Evolutionary conservation across 1,139 yeast genomes (phyloP).

Genomic region (Pneumocystis oryctolagi): DNA sequence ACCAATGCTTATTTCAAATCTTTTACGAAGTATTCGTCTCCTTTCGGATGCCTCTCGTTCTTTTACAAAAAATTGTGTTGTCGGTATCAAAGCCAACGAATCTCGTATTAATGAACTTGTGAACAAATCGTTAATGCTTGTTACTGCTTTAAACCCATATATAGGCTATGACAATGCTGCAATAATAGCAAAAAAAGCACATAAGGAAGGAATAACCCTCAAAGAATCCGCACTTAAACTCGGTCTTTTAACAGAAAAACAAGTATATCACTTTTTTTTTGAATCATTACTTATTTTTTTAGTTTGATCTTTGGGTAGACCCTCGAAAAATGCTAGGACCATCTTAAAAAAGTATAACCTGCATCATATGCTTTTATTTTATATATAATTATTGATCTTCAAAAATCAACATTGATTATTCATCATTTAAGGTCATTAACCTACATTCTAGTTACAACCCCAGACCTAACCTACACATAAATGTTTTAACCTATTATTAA

Average conservation of each 20-base stretch:
- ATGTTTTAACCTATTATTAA: neutral
- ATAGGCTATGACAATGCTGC: conserved; percentile 96
- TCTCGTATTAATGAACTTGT: conserved; percentile 73
- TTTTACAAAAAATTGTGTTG: conserved; percentile 87
- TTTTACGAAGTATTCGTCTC: conserved; percentile 72
- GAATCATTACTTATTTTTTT: neutral
- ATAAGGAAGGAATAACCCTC: conserved; percentile 90
- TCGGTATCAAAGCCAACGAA: conserved; percentile 78
- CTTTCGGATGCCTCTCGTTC: conserved; percentile 80
- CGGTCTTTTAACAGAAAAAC: conserved; percentile 65
- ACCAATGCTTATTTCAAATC: conserved; percentile 86
- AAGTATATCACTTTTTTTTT: conserved; percentile 3
- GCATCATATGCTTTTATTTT: neutral
- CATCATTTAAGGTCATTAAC: no score
- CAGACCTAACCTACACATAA: neutral
- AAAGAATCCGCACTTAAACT: conserved; percentile 88
- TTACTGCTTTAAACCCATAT: conserved; percentile 95
- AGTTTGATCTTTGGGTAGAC: conserved; percentile 81
- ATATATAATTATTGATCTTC: neutral
- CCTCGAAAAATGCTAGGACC: conserved; percentile 98
- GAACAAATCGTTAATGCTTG: conserved; percentile 93
- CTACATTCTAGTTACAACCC: neutral
- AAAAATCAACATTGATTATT: no score
- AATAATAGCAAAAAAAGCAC: conserved; percentile 95
- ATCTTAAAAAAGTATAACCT: conserved; percentile 17